These are phyloP conservation scores for Cicer cuneatum DNA, from an alignment of 306 rosid genomes.

Conservation along the genomic window DNA sequence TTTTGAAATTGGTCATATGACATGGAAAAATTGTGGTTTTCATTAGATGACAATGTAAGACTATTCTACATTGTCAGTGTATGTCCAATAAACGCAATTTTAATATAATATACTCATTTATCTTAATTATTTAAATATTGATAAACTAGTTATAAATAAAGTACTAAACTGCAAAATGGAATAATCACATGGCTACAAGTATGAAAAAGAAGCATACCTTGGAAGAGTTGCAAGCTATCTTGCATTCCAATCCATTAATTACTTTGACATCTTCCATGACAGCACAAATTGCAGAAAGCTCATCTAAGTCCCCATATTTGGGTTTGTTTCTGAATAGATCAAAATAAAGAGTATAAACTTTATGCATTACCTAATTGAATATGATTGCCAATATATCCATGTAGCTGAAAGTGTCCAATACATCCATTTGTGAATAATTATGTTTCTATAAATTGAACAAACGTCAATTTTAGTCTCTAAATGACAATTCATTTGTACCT, in stretches of 20 bases:
- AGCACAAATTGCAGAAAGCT: constrained; percentile 61
- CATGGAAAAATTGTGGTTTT: too few relatives aligned
- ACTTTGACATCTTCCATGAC: constrained; percentile 82
- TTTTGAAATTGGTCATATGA: too few relatives aligned
- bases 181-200: neutral
- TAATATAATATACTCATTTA: neutral
- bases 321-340: constrained; percentile 71
- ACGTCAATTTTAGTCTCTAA: neutral
- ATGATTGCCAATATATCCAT: constrained; percentile 8
- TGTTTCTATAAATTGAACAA: neutral
- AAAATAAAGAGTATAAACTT: constrained; percentile 37
- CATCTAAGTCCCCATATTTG: constrained; percentile 60
- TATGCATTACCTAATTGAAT: constrained; percentile 37
- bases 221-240: constrained; percentile 90
- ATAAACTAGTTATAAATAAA: constrained; percentile 1
- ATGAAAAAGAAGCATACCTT: constrained; percentile 64
- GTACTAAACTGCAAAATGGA: constrained; percentile 19
- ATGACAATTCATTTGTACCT: constrained; percentile 53
- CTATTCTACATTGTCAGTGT: too few relatives aligned
- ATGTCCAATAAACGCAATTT: too few relatives aligned
- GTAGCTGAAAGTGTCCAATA: constrained; percentile 32
- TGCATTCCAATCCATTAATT: constrained; percentile 93
- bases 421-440: constrained; percentile 2
- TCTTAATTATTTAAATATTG: neutral
- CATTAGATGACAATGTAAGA: too few relatives aligned